A percentile compares a stretch with the other conserved stretches of the same genome.
phyloP scores from a whole-genome alignment of 768 basidiomycete genomes.

The Lactarius vividus region DNA sequence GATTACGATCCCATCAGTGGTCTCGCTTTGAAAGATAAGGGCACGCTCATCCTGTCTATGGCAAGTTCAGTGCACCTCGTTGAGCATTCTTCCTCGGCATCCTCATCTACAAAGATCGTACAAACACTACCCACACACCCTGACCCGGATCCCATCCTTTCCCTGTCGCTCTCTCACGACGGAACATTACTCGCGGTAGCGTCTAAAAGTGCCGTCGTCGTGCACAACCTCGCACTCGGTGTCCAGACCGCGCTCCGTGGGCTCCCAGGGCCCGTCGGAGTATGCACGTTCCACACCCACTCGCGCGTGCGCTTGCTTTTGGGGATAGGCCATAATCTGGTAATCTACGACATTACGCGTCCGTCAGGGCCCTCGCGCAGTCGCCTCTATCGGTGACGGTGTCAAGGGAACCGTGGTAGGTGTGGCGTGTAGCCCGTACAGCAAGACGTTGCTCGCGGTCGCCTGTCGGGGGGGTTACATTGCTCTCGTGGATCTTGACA shows the following conservation, averaged over 20 bases:
- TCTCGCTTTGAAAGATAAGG: conserved; percentile 37
- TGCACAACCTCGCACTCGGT: conserved; percentile 57
- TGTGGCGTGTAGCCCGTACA: conserved; percentile 69
- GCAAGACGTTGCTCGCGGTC: conserved; percentile 65
- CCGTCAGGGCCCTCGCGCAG: conserved; percentile 56
- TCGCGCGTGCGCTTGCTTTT: conserved; percentile 59
- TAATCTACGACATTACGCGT: conserved; percentile 61
- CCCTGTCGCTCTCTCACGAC: conserved; percentile 60
- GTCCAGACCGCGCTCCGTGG: conserved; percentile 57
- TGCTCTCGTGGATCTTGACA: conserved; percentile 66
- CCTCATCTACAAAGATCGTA: conserved; percentile 38
- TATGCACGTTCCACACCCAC: conserved; percentile 63
- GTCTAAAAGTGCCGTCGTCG: conserved; percentile 49
- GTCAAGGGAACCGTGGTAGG: conserved; percentile 50
- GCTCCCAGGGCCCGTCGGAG: conserved; percentile 43
- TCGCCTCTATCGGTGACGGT: conserved; percentile 45
- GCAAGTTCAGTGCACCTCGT: conserved; percentile 49
- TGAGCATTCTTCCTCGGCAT: conserved; percentile 40
- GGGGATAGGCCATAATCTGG: conserved; percentile 48
- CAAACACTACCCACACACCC: conserved; percentile 55
- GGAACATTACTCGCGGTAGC: conserved; percentile 54
- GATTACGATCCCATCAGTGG: conserved; percentile 33
- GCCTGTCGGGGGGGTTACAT: conserved; percentile 55
- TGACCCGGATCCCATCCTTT: conserved; percentile 40
- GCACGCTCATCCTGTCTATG: conserved; percentile 48